Evolutionary conservation across 306 rosid species (phyloP).

Genomic region (Prunus mume): DNA sequence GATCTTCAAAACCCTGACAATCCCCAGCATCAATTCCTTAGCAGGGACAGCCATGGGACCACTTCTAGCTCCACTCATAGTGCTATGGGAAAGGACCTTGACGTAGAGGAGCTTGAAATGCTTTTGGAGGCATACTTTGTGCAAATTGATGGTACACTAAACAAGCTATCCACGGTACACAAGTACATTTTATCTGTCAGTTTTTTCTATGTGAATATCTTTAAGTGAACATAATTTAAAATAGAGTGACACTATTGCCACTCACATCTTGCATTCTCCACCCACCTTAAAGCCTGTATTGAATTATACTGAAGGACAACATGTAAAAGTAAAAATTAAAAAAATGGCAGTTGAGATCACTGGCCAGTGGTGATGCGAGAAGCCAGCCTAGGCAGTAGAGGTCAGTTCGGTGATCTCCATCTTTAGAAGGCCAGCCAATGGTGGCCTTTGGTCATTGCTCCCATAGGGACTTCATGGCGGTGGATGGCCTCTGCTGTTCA

Average conservation of each 20-base stretch:
- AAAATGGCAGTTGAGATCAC: too few relatives aligned
- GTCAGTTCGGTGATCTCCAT: not conserved
- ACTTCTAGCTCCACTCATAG: slow-evolving; percentile 58
- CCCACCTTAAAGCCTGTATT: too few relatives aligned
- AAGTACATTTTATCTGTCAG: not conserved
- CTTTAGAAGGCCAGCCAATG: not conserved
- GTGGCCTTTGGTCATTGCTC: not conserved
- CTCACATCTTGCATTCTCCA: too few relatives aligned
- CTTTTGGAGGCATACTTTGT: slow-evolving; percentile 97
- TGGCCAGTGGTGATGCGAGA: not conserved
- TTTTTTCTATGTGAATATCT: not conserved
- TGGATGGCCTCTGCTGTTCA: not conserved
- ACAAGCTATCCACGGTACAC: slow-evolving; percentile 68
- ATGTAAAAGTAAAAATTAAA: too few relatives aligned
- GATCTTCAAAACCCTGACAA: slow-evolving; percentile 35
- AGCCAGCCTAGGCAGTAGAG: not conserved
- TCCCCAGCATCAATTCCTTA: slow-evolving; percentile 31
- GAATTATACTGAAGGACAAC: too few relatives aligned
- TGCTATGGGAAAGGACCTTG: slow-evolving; percentile 62
- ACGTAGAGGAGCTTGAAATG: slow-evolving; percentile 98
- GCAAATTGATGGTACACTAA: slow-evolving; percentile 88
- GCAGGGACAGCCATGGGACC: slow-evolving; percentile 68
- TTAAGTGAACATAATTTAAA: not conserved
- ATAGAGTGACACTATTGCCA: not conserved
- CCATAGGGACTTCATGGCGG: not conserved